These are phyloP conservation scores for Pyrenopolyporus hunteri DNA, from an alignment of 495 filamentous ascomycete species.

Conservation along the genomic window DNA sequence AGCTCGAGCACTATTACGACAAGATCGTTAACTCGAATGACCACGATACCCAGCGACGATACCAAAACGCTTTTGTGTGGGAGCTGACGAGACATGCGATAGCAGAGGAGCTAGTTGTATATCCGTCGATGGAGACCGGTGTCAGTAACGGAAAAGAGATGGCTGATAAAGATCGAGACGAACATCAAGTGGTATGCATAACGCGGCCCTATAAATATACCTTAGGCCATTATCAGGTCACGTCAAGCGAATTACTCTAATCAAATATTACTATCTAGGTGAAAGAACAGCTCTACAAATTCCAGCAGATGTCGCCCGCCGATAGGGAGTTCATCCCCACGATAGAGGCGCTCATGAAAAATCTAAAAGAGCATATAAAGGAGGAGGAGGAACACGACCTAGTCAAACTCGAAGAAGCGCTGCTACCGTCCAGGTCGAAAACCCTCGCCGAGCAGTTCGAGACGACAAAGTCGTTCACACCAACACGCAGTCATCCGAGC, in stretches of 20 bases:
- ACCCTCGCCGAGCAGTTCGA: constrained; percentile 59
- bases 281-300: constrained; percentile 65
- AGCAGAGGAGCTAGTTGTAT: constrained; percentile 72
- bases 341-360: constrained; percentile 58
- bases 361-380: constrained; percentile 62
- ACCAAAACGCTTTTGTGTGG: constrained; percentile 74
- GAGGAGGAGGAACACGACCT: constrained; percentile 66
- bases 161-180: constrained; percentile 63
- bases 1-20: constrained; percentile 64
- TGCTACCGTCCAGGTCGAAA: constrained; percentile 49
- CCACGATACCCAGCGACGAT: constrained; percentile 56
- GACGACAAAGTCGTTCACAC: constrained; percentile 66
- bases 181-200: constrained; percentile 61
- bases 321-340: constrained; percentile 58
- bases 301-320: constrained; percentile 60
- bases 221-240: background rate
- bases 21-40: constrained; percentile 59
- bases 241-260: background rate
- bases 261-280: constrained; percentile 51
- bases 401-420: constrained; percentile 57
- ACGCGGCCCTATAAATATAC: background rate
- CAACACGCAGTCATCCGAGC: constrained; percentile 61
- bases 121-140: constrained; percentile 67
- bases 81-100: constrained; percentile 70
- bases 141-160: constrained; percentile 56